Base-by-base conservation (phyloP, 805 yeast genomes). In the Komagataella pseudopastoris region DNA sequence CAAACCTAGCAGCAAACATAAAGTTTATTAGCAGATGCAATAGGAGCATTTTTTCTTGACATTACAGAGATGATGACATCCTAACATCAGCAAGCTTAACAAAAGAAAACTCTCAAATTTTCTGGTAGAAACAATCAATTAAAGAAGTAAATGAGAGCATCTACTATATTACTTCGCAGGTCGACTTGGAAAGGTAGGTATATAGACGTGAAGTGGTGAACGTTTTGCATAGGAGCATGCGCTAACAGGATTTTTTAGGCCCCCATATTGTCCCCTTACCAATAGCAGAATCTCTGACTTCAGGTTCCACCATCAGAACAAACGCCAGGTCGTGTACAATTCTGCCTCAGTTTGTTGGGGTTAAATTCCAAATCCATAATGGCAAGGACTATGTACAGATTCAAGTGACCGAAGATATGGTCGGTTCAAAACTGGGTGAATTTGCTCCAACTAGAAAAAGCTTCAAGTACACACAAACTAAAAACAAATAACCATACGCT, bases 211-310 rank as follows among this genome's bases (percentile, higher is more conserved):
- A 16, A 16, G 14, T 4, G 6, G n/a, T 16, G n/a, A 23, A 49
- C 6, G 8, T 20, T 8, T 6, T 18, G n/a, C 30, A 45, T 1
- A 18, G 10, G 14, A 10, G 18, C 51, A 51, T 48, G 50, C 46
- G 52, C 10, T 12, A 39, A 50, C 45, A 49, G 30, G 36, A 50
- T 23, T 43, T 18, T 44, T 22, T 50, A 71, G 88, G 97, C 39
- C 99, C 99, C 2, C 85, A 83, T 60, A 84, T 93, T 55, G 98
- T 91, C 20, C 96, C 98, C 4, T 75, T 93, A 43, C 98, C 98
- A n/a, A 76, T 93, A 46, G 83, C 84, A 44, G 83, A 88, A 58
- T 97, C 98, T 36, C 70, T 82, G 54, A 79, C 80, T 56, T 82
- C 82, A 51, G 86, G 86, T 17, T 77, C 87, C 1, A 96, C 98